Conservation (phyloP, 163 green algal genomes). For the Chlamydomonas reinhardtii region DNA sequence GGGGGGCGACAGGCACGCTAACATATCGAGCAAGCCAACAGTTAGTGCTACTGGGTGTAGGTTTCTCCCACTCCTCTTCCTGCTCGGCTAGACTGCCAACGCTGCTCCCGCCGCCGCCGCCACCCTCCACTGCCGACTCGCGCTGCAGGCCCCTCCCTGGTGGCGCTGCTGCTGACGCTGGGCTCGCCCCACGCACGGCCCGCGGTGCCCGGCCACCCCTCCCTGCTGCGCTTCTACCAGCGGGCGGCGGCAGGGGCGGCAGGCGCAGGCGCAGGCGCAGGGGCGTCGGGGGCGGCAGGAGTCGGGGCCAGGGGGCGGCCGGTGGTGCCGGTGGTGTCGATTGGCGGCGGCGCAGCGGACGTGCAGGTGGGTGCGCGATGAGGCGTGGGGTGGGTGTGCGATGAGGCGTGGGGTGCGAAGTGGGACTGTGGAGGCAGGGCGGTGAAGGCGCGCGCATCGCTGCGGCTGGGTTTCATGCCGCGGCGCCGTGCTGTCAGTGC, state of each 20-base stretch:
- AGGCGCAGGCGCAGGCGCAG: no score
- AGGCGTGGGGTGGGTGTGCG: background rate
- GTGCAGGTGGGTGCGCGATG: conserved; percentile 10
- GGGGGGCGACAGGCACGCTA: no score
- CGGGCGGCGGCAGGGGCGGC: background rate
- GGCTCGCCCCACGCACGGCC: conserved; percentile 61
- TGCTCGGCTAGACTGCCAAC: no score
- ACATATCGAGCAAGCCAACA: no score
- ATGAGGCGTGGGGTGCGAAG: background rate
- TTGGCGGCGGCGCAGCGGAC: conserved; percentile 42
- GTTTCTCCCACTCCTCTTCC: no score
- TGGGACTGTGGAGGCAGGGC: background rate
- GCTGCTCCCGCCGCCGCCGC: no score
- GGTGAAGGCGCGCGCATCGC: no score
- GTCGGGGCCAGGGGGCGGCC: background rate
- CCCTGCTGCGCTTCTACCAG: conserved; percentile 60
- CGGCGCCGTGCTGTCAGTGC: no score
- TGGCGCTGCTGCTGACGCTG: conserved; percentile 65
- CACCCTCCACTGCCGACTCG: no score
- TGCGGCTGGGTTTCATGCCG: no score
- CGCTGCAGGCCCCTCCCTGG: conserved; percentile 37
- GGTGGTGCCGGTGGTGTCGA: conserved; percentile 43
- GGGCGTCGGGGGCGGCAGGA: background rate
- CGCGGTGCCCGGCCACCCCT: conserved; percentile 57
- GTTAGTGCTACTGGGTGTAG: no score